Evolutionary conservation across 108 stramenopile species (phyloP), one percentile per base, ranked within the genome.

Genomic region (Cyclotella choctawhatcheeana): DNA sequence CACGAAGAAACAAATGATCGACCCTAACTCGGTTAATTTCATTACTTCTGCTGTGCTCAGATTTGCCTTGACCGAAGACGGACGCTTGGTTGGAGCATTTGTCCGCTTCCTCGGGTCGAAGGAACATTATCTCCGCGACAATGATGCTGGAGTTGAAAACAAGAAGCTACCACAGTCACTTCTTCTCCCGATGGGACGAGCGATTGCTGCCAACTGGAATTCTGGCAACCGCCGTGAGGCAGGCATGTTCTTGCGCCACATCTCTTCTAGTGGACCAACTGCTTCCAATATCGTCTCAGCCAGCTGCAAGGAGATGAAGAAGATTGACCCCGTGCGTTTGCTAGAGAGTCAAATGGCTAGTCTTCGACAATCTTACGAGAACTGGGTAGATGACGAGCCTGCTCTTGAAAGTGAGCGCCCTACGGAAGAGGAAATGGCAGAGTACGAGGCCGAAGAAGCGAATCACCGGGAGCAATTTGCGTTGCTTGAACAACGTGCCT

Each of bases 321-420:
- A 89, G 83, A 81, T 79, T 45, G 81, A 89, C 51, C 79, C 88
- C n/a, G 90, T 95, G 13, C 89, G 89, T 33, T 79, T 91, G 44
- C 73, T 95, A 59, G 94, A 95, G 75, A 80, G 90, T 37, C 92
- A 95, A 35, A 93, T 95, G 94, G 89, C 92, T 25, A 85, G 89
- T 51, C 82, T 95, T 21, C 66, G 86, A 14, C 77, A 85, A 69
- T 76, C 82, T 0, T 95, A 88, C 64, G 86, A 93, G 37, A 79
- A 82, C 43, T 95, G 92, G 92, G 61, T 90, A 12, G 84, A 86
- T 44, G 82, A 67, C 31, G 89, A 91, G 67, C 92, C 92, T 0
- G 90, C 86, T 54, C 65, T 87, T 20, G 81, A 86, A 17, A 79
- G 71, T 35, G 87, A 84, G 44, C 47, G 59, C 22, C 88, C 89